Evolutionary conservation across 2,329 filamentous ascomycete species (phyloP).

Genomic region (Trichoderma brevicompactum): DNA sequence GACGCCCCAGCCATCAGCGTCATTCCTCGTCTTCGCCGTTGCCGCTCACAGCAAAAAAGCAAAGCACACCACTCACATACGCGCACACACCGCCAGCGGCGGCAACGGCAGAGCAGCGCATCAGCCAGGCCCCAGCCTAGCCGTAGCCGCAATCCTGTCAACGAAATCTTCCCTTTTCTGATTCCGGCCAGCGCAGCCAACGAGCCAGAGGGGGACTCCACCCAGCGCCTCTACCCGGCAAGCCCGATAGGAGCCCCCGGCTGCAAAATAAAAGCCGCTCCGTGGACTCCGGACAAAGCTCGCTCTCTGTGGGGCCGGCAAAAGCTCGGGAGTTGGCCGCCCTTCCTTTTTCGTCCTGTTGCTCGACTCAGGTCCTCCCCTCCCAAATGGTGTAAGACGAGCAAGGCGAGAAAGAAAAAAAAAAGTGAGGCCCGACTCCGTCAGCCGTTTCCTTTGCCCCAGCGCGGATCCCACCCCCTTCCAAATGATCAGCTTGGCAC

Average conservation of each 20-base stretch:
- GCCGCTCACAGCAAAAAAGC: slow-evolving; percentile 11
- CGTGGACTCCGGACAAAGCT: slow-evolving; percentile 29
- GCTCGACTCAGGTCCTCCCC: background rate
- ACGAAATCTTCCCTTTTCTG: slow-evolving; percentile 12
- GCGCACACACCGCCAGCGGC: slow-evolving; percentile 19
- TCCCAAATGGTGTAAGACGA: background rate
- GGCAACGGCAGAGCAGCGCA: slow-evolving; percentile 19
- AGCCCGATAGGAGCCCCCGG: slow-evolving; percentile 13
- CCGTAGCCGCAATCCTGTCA: slow-evolving; percentile 7
- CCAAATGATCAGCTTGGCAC: slow-evolving; percentile 16
- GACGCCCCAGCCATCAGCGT: slow-evolving; percentile 23
- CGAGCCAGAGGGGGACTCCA: background rate
- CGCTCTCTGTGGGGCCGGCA: slow-evolving; percentile 16
- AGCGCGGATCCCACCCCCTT: slow-evolving; percentile 13
- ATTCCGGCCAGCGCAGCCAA: slow-evolving; percentile 22
- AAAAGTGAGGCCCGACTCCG: background rate
- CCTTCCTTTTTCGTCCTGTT: background rate
- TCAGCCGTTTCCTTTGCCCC: slow-evolving; percentile 5
- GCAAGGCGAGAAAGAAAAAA: background rate
- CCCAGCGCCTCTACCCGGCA: slow-evolving; percentile 12
- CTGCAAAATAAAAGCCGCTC: slow-evolving; percentile 29
- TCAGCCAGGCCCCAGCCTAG: slow-evolving; percentile 1
- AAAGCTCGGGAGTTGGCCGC: slow-evolving; percentile 18
- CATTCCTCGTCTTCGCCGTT: slow-evolving; percentile 21
- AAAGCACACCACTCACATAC: background rate